Conservation (phyloP, 495 filamentous ascomycete species). For the Hypoxylon fragiforme region DNA sequence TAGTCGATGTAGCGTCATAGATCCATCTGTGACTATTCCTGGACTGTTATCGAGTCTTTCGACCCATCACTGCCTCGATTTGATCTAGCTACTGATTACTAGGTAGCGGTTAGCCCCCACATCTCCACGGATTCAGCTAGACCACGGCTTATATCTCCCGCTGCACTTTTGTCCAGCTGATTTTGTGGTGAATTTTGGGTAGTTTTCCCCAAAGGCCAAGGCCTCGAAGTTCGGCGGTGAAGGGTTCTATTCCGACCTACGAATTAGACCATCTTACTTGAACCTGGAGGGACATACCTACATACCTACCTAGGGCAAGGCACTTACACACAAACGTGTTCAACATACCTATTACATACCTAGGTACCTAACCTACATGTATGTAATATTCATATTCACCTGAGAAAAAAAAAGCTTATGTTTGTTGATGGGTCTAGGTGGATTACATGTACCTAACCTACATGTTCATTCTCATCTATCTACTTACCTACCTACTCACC, state of each 20-base stretch:
- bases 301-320: slow-evolving; percentile 11
- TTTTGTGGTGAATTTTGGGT: too few species aligned
- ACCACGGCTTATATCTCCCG: slow-evolving; percentile 30
- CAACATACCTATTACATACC: too few species aligned
- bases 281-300: slow-evolving; percentile 27
- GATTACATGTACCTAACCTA: too few species aligned
- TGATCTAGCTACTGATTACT: slow-evolving; percentile 27
- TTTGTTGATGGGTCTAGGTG: too few species aligned
- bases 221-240: slow-evolving; percentile 32
- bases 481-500: not conserved
- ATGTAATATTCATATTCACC: too few species aligned
- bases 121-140: slow-evolving; percentile 27
- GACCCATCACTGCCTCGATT: slow-evolving; percentile 19
- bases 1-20: slow-evolving; percentile 2
- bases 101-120: slow-evolving; percentile 33
- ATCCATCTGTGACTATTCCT: not conserved
- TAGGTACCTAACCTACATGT: too few species aligned
- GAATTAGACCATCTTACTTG: slow-evolving; percentile 35
- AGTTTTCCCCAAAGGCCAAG: slow-evolving; percentile 25
- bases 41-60: slow-evolving; percentile 1
- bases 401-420: slow-evolving; percentile 1
- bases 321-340: too few species aligned
- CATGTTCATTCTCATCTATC: not conserved
- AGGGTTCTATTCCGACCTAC: slow-evolving; percentile 27
- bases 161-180: too few species aligned